Percentiles rank a stretch among this genome's conserved stretches.
Conservation (phyloP, 345 rosid species). For the Salix suchowensis region DNA sequence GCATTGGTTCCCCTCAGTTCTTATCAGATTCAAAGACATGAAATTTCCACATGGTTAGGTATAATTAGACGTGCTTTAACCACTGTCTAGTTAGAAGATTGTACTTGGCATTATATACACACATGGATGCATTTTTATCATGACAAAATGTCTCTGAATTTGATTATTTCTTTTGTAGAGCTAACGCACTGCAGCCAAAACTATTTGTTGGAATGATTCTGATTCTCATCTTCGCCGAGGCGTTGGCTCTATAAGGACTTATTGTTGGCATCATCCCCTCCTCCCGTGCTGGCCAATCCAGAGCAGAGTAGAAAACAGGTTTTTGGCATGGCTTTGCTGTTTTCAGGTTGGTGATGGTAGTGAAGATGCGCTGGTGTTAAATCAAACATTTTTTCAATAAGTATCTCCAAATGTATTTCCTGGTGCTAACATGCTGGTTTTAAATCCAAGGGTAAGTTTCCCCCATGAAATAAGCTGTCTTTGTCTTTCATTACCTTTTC, state of each 20-base stretch:
- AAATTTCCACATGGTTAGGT: too few species aligned
- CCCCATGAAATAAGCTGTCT: conserved; percentile 1
- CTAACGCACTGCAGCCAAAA: conserved; percentile 18
- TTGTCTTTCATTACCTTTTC: too few species aligned
- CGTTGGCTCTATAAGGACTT: conserved; percentile 18
- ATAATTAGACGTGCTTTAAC: too few species aligned
- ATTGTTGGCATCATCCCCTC: conserved; percentile 21
- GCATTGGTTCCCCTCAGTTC: too few species aligned
- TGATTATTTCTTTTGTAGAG: conserved; percentile 10
- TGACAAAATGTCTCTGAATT: background rate
- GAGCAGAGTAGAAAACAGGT: conserved; percentile 9
- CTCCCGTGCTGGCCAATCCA: conserved; percentile 21
- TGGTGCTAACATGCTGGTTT: background rate
- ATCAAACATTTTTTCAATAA: background rate
- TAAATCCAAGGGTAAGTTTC: background rate
- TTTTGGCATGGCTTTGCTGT: background rate
- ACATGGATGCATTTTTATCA: background rate
- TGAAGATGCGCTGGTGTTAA: background rate
- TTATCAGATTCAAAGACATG: too few species aligned
- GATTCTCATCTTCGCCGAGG: conserved; percentile 19
- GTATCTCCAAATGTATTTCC: background rate
- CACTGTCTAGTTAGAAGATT: background rate
- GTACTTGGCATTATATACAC: background rate
- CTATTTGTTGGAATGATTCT: conserved; percentile 22
- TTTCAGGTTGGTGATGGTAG: background rate